Evolutionary conservation across 768 basidiomycete genomes (phyloP).

Genomic region (Botryobasidium botryosum): DNA sequence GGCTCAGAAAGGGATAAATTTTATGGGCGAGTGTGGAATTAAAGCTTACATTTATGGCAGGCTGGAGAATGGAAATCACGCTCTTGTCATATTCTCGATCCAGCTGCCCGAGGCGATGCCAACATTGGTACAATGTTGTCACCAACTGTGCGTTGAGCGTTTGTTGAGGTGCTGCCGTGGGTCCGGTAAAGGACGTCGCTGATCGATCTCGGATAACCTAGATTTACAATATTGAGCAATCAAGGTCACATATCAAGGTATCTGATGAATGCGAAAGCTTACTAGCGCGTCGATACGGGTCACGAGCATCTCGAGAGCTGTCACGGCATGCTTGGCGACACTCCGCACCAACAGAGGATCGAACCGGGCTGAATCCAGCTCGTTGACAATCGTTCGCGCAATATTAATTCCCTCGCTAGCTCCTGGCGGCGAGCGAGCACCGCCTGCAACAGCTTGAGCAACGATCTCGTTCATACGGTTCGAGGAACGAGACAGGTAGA

Average conservation of each 20-base stretch:
- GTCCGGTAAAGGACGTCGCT: slow-evolving; percentile 57
- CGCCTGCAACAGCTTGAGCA: slow-evolving; percentile 57
- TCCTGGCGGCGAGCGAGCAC: slow-evolving; percentile 51
- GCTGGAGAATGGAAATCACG: slow-evolving; percentile 37
- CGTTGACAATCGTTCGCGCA: slow-evolving; percentile 67
- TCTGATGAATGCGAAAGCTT: slow-evolving; percentile 16
- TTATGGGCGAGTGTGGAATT: background rate
- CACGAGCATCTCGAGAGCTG: slow-evolving; percentile 51
- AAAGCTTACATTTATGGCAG: slow-evolving; percentile 39
- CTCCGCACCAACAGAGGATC: slow-evolving; percentile 74
- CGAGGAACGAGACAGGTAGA: slow-evolving; percentile 76
- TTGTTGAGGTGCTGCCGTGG: slow-evolving; percentile 64
- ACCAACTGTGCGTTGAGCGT: slow-evolving; percentile 59
- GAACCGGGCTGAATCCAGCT: slow-evolving; percentile 82
- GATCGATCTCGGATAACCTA: slow-evolving; percentile 66
- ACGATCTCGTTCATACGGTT: slow-evolving; percentile 74
- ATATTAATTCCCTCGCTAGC: slow-evolving; percentile 60
- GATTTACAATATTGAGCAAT: background rate
- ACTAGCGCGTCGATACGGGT: slow-evolving; percentile 54
- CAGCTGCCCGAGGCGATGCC: slow-evolving; percentile 46
- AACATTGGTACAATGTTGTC: slow-evolving; percentile 64
- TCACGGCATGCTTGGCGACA: slow-evolving; percentile 56
- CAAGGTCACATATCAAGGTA: background rate
- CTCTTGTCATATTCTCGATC: slow-evolving; percentile 46
- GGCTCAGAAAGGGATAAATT: background rate